Base-by-base conservation (phyloP, 139 green algal genomes). In the Haematococcus sp. region DNA sequence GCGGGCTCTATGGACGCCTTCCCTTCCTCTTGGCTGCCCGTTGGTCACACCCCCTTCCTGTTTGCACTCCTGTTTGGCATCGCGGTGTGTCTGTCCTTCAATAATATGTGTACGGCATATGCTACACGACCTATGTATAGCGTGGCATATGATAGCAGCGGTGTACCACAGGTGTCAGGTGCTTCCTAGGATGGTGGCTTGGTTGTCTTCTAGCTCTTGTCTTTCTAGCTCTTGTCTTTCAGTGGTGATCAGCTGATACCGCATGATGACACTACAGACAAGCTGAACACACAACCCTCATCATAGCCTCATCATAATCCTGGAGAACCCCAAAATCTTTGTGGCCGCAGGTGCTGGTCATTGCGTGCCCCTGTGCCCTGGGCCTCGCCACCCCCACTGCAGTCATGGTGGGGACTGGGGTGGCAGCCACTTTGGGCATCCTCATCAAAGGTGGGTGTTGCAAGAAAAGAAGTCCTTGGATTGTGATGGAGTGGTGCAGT, bases 371-470 rank as follows among this genome's bases (percentile, higher is more conserved):
- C 66, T 99, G 96, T 83, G 95, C 90, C 2, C 87, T 97, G 65
- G 93, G 96, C 2, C 88, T 99, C 31, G 96, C 96, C 61, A 99
- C 96, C 13, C 96, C 96, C 52, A 99, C 96, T 1, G 95, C 96
- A 1, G 93, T 99, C 46, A 98, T 99, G 95, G 94, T 98, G 33
- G 93, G 71, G 54, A 98, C 94, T 17, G 92, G 88, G 13, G 84
- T 97, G 27, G 92, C 88, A 27, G 91, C 92, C 23, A 56, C 77
- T 28, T 46, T 91, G 33, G 96, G 94, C 40, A 92, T 98, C 23
- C 86, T 99, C 13, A 98, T 99, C 81, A 99, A 99, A 79, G 94
- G 74, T 80, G 19, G 11, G 22, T 61, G 46, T 55, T 55, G 15
- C 13, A 55, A 55, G 46, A 23, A 55, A 55, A 16, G 46, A 16